phyloP scores from a whole-genome alignment of 2,329 filamentous ascomycete species.

The Metarhizium humberi region DNA sequence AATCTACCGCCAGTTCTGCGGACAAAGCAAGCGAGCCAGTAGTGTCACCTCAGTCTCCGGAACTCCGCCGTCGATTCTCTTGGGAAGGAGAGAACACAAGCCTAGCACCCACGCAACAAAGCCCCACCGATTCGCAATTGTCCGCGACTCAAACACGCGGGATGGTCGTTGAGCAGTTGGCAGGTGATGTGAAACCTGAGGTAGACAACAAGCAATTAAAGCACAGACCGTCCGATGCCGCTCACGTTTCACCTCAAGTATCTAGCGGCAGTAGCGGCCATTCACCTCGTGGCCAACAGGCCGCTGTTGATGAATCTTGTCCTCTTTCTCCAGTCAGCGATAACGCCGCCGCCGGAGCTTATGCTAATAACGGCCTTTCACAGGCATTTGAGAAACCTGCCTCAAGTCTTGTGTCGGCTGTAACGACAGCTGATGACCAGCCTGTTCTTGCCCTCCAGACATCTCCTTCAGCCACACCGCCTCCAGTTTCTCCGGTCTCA shows the following conservation, averaged over 20 bases:
- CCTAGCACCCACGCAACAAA: neutral
- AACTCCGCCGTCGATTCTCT: constrained; percentile 24
- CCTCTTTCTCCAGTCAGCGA: constrained; percentile 31
- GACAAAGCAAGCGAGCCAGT: constrained; percentile 1
- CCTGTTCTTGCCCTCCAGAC: constrained; percentile 14
- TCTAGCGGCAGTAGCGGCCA: neutral
- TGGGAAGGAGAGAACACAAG: constrained; percentile 23
- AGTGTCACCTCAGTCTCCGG: constrained; percentile 3
- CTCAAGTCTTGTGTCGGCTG: constrained; percentile 24
- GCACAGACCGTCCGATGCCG: neutral
- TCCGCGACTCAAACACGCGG: neutral
- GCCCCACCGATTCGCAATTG: neutral
- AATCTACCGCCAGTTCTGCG: neutral
- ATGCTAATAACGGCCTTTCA: constrained; percentile 23
- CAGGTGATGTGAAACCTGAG: neutral
- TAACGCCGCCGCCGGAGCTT: constrained; percentile 13
- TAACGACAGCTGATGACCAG: constrained; percentile 29
- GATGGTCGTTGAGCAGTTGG: neutral
- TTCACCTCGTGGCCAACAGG: constrained; percentile 2
- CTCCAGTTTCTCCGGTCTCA: constrained; percentile 7
- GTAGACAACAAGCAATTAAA: neutral
- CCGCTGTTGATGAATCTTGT: constrained; percentile 30
- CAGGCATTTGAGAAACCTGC: constrained; percentile 25
- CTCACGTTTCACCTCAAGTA: neutral
- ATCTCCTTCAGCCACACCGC: constrained; percentile 1